Evolutionary conservation across 352 stramenopile species (phyloP), one percentile per base, ranked within the genome.

Genomic region (Aphanomyces astaci): DNA sequence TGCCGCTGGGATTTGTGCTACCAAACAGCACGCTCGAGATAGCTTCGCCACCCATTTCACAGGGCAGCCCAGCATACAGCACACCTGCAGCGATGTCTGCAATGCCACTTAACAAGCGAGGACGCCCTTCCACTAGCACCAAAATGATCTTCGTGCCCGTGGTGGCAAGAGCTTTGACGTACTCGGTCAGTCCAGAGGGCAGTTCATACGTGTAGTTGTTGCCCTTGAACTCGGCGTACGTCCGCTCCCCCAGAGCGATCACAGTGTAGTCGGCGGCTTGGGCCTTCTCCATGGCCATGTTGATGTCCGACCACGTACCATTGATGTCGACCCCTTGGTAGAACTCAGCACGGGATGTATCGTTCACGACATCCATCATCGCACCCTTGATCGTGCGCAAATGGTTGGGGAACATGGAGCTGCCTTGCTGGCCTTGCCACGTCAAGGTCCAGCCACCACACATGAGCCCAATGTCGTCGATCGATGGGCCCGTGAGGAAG

Each of bases 1-100:
- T 68, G 0, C 88, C 89, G 36, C 84, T 94, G n/a, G 88, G 88
- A 71, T 94, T 94, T 30, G 87, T 77, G 9, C 76, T 55, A 4
- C 89, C 89, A 52, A 86, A 89, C 13, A 96, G 33, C 55, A 96
- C 85, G 63, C 96, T 84, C 2, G 86, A 83, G 54, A 93, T 84
- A 7, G 86, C 88, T 55, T 90, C 81, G 0, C 89, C 89, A 17
- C 89, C 88, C 17, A 82, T 69, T 28, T 91, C 82, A 11, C 89
- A 84, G 0, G 87, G 84, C 0, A 96, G 75, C 72, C 93, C 86
- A 3, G 76, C 87, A 59, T 94, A 76, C 22, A 97, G 72, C 17
- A 96, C 75, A 36, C 83, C 89, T 60, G 91, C 71, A 3, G 79
- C 89, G 24, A 77, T 51, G 22, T 84, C 74, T 0, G 80, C 71